phyloP scores from a whole-genome alignment of 139 green algal species.

The Chlamydomonas eustigma region DNA sequence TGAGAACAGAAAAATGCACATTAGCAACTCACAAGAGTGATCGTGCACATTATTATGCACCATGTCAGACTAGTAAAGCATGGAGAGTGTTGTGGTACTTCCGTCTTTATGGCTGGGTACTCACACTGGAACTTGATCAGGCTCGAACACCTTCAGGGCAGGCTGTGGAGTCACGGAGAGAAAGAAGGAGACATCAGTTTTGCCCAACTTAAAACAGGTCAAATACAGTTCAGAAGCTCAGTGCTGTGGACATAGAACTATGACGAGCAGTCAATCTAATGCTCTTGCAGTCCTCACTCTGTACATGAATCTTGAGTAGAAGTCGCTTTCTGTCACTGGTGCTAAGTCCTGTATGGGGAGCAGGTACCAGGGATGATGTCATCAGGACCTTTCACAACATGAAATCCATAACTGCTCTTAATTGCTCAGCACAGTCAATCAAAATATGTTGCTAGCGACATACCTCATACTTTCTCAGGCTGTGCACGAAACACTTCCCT shows the following conservation, averaged over 20 bases:
- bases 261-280: neutral
- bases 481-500: slow-evolving; percentile 55
- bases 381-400: neutral
- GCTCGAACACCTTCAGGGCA: slow-evolving; percentile 32
- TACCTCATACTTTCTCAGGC: slow-evolving; percentile 59
- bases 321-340: slow-evolving; percentile 50
- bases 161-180: slow-evolving; percentile 8
- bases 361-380: neutral
- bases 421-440: neutral
- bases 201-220: neutral
- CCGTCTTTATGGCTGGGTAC: neutral
- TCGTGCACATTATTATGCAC: neutral
- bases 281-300: slow-evolving; percentile 14
- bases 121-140: slow-evolving; percentile 48
- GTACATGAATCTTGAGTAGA: slow-evolving; percentile 70
- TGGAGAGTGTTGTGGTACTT: neutral
- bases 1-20: slow-evolving; percentile 20
- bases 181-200: slow-evolving; percentile 2
- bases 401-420: neutral
- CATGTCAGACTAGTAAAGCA: neutral
- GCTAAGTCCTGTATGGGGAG: slow-evolving; percentile 25
- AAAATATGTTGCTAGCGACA: neutral
- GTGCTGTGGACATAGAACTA: neutral
- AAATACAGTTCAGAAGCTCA: neutral
- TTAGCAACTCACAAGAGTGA: neutral